These are phyloP conservation scores for Pythium utonaiense DNA, from an alignment of 352 stramenopile species.

Conservation along the genomic window DNA sequence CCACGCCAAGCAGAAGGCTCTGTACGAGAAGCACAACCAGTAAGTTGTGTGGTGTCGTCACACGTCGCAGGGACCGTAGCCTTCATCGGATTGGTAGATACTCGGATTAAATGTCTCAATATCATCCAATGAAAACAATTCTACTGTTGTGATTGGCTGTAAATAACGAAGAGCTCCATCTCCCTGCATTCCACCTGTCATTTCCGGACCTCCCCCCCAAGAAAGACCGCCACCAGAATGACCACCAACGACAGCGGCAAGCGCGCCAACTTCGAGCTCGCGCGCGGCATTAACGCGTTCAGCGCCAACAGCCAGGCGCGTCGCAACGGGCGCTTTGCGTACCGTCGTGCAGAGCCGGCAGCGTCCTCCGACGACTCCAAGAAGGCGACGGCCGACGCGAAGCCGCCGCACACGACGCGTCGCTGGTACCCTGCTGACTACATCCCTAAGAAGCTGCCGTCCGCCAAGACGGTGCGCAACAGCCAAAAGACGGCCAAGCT, in stretches of 20 bases:
- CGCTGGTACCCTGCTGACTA: slow-evolving; percentile 64
- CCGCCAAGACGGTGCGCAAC: slow-evolving; percentile 67
- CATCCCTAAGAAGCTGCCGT: slow-evolving; percentile 60
- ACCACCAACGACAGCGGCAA: slow-evolving; percentile 21
- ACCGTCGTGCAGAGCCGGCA: slow-evolving; percentile 17
- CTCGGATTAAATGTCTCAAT: slow-evolving; percentile 1
- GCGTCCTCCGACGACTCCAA: slow-evolving; percentile 13
- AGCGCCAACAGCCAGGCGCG: slow-evolving; percentile 53
- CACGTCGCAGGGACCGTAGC: slow-evolving; percentile 10
- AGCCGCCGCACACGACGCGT: slow-evolving; percentile 21
- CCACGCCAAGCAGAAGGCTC: slow-evolving; percentile 93
- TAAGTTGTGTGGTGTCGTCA: background rate
- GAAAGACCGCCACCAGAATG: slow-evolving; percentile 6
- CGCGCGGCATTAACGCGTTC: slow-evolving; percentile 70
- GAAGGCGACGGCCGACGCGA: slow-evolving; percentile 1
- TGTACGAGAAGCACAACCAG: slow-evolving; percentile 74
- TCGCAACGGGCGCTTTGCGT: slow-evolving; percentile 50
- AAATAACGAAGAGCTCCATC: background rate
- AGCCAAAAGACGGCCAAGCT: slow-evolving; percentile 91
- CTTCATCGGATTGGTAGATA: slow-evolving; percentile 7
- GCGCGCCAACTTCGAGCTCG: slow-evolving; percentile 59
- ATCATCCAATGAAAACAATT: slow-evolving; percentile 3
- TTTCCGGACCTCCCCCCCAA: slow-evolving; percentile 1
- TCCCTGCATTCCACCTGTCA: slow-evolving; percentile 7
- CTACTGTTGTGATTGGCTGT: background rate